Base-by-base conservation (phyloP, 1,139 yeast genomes). In the Yamadazyma aaseri region DNA sequence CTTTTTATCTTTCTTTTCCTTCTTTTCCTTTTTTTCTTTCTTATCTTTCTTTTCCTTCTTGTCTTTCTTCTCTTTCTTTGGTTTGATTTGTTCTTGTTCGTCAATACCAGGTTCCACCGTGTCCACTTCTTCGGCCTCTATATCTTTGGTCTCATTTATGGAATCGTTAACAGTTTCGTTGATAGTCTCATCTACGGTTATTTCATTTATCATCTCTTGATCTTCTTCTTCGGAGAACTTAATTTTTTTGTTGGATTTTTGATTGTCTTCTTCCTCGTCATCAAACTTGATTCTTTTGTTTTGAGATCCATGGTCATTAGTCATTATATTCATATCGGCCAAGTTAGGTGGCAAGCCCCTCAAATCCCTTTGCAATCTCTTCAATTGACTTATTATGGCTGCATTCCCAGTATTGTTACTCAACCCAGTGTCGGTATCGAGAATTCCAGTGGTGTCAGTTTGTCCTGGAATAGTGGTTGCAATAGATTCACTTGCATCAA, bases 311-410 rank as follows among this genome's bases (percentile, higher is more conserved):
- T 55, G 53, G 23, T 43, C 54, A 10, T 29, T 39, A 9, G 36
- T 26, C 9, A 9, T 6, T n/a, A n/a, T n/a, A 12, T 34, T 31
- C 17, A 31, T 16, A 5, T 34, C 43, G 17, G 25, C 29, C 24
- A 42, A 29, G 11, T 29, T 26, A 14, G 89, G 89, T 5, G 90
- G 87, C 41, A 83, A 71, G 2, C 92, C 92, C 51, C 85, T 66
- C 47, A 83, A 72, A 49, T 80, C 85, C 58, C 90, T 71, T 53
- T 80, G 86, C 22, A 82, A 67, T 46, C 92, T 67, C 49, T 66
- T 71, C 47, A 83, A 65, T 63, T 82, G 92, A 39, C 81, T 74
- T 44, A 76, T 51, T 11, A 63, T 55, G 10, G 72, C 67, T 32
- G 47, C 65, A 49, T 48, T 55, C 1, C 49, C 57, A 14, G 51